Evolutionary conservation across 2,329 filamentous ascomycete genomes (phyloP), one percentile per base, ranked within the genome.

Genomic region (Phaeosphaeria sp.): DNA sequence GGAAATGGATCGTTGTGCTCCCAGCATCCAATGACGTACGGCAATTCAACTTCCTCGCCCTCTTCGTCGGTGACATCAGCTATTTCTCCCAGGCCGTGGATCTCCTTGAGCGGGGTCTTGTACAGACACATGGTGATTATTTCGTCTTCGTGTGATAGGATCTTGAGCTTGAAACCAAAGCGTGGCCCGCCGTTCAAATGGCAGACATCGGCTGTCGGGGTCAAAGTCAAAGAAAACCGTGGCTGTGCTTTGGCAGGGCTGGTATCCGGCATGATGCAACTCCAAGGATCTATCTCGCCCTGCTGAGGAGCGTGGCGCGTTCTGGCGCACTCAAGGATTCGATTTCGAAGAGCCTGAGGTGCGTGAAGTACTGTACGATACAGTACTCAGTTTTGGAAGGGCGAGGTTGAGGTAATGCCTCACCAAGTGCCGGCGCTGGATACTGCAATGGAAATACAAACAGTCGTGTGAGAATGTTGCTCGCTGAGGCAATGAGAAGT

Each of bases 141-240:
- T 21, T 50, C 39, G 5, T 42, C 46, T 20, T 54, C 18, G 3
- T 56, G 57, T 13, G 54, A 56, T 27, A 33, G 33, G 13, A 59
- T 44, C n/a, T 48, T 13, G 36, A 59, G 53, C n/a, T 54, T 59
- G 53, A 59, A 59, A 3, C 57, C 53, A 48, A 59, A 59, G 25
- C 52, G 53, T 10, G 57, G 57, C 7, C 33, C 39, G 21, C 57
- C 57, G 23, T 25, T 59, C 23, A 54, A 17, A 39, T 50, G 47
- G 30, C 47, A 50, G 18, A 41, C 18, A 36, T 41, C 47, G 7
- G 47, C 47, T 23, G 47, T 50, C 21, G 47, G 47, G 17, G 27
- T 50, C 47, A 50, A 22, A 22, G 47, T 13, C n/a, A 50, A 18
- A 20, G 47, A 50, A 41, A 50, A 50, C 21, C 21, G 47, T 50